Conservation (phyloP, 495 filamentous ascomycete species). For the Daldinia childiae region DNA sequence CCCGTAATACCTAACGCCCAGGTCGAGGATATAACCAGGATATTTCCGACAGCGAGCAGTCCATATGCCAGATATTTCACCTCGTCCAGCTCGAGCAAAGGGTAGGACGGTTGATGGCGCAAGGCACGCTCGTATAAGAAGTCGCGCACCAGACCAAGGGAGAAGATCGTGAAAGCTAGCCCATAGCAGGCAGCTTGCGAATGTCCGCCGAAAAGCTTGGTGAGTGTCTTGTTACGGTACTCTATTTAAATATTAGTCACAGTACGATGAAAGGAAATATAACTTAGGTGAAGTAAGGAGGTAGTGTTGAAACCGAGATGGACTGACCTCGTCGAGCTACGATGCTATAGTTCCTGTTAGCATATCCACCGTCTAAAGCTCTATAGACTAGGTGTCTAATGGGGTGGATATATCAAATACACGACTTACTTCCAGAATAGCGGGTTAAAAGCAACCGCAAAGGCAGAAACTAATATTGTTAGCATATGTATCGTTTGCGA, state of each 20-base stretch:
- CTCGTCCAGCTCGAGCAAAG: constrained; percentile 62
- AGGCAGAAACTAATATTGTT: constrained; percentile 66
- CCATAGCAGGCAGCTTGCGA: constrained; percentile 86
- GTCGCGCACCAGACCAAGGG: constrained; percentile 88
- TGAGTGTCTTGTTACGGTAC: constrained; percentile 89
- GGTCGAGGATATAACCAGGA: constrained; percentile 87
- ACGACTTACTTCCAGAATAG: constrained; percentile 80
- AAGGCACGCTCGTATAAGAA: constrained; percentile 76
- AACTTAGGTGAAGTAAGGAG: neutral
- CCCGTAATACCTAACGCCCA: constrained; percentile 95
- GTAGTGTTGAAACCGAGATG: constrained; percentile 4
- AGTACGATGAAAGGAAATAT: neutral
- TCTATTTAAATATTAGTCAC: constrained; percentile 60
- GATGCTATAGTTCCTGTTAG: constrained; percentile 57
- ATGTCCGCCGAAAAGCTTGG: constrained; percentile 84
- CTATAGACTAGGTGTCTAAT: neutral
- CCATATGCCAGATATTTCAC: constrained; percentile 69
- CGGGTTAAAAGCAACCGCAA: constrained; percentile 77
- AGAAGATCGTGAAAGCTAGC: constrained; percentile 89
- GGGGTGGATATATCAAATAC: neutral
- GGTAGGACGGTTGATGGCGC: constrained; percentile 78
- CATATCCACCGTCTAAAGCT: constrained; percentile 8
- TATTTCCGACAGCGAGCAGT: constrained; percentile 78
- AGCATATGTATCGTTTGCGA: constrained; percentile 16
- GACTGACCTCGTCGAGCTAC: constrained; percentile 71